Base-by-base conservation (phyloP, 768 basidiomycete species). In the Mycena floridula region DNA sequence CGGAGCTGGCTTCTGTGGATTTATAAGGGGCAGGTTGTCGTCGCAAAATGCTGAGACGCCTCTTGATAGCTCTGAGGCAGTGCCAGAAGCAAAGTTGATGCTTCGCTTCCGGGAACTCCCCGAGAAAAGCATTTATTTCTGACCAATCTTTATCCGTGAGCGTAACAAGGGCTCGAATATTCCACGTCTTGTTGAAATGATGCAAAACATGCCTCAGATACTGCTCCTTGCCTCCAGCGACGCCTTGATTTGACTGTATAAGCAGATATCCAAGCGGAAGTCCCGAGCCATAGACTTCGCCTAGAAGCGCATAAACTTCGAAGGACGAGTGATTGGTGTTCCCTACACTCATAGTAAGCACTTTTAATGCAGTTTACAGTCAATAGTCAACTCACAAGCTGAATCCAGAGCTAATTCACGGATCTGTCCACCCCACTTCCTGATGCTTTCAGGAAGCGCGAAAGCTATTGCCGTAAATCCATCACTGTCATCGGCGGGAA, bases 71-170 rank as follows among this genome's bases (percentile, higher is more conserved):
- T 2, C 48, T 43, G n/a, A 59, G 42, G 21, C 27, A 44, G 27
- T 62, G 60, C 60, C 60, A 62, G 36, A 54, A 55, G 44, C 60
- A 62, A 3, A 62, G 43, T 37, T 59, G 60, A 24, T 63, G 59
- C 40, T 61, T 62, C 3, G 54, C 51, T 4, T 38, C 22, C 1
- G 55, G 50, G 36, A 41, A 52, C 1, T 37, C 47, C 0, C 28
- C 44, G 1, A 27, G 37, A 41, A 58, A 50, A 0, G 59, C 57
- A 40, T 55, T 52, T 32, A 61, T 59, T 37, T 62, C 61, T 0
- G 54, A 43, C 41, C 36, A 47, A 42, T 61, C 56, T 44, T 63
- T 63, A 47, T 63, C 59, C 3, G 37, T 35, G 5, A 57, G 51
- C 1, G 51, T 57, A 37, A 54, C 47, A 25, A 54, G 50, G 4